phyloP scores from a whole-genome alignment of 495 filamentous ascomycete genomes.

The Penicillium parvum region DNA sequence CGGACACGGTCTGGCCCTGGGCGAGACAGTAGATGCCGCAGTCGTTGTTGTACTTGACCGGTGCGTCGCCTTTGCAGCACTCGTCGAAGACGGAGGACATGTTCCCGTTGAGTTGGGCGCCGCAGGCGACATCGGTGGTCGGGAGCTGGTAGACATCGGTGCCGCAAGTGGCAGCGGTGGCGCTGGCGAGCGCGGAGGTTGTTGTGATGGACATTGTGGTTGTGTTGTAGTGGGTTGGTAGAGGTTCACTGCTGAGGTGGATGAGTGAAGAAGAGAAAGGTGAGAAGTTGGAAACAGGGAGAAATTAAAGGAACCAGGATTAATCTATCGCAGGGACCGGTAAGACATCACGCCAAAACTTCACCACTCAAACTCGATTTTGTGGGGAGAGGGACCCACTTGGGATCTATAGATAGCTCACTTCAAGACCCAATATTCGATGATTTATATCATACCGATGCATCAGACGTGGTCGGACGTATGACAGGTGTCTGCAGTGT shows the following conservation, averaged over 20 bases:
- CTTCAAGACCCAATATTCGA: no score
- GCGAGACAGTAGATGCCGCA: conserved; percentile 51
- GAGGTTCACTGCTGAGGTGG: not conserved
- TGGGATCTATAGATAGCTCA: no score
- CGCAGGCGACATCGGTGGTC: conserved; percentile 42
- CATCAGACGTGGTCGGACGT: no score
- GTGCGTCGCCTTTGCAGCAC: conserved; percentile 43
- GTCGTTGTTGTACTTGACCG: conserved; percentile 40
- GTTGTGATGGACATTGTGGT: conserved; percentile 21
- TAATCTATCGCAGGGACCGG: not conserved
- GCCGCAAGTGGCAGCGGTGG: conserved; percentile 25
- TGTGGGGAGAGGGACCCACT: no score
- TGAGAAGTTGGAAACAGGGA: not conserved
- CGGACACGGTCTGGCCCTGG: conserved; percentile 33
- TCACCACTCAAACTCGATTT: no score
- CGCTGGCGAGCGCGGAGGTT: conserved; percentile 21
- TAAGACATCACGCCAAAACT: not conserved
- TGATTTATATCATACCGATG: no score
- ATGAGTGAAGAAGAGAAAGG: not conserved
- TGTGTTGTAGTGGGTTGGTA: conserved; percentile 7
- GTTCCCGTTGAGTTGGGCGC: conserved; percentile 30
- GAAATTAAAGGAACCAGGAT: not conserved
- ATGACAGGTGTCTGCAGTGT: no score
- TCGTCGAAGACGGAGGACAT: conserved; percentile 35
- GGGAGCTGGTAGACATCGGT: conserved; percentile 37